Evolutionary conservation across 768 basidiomycete species (phyloP).

Genomic region (Russula compacta): DNA sequence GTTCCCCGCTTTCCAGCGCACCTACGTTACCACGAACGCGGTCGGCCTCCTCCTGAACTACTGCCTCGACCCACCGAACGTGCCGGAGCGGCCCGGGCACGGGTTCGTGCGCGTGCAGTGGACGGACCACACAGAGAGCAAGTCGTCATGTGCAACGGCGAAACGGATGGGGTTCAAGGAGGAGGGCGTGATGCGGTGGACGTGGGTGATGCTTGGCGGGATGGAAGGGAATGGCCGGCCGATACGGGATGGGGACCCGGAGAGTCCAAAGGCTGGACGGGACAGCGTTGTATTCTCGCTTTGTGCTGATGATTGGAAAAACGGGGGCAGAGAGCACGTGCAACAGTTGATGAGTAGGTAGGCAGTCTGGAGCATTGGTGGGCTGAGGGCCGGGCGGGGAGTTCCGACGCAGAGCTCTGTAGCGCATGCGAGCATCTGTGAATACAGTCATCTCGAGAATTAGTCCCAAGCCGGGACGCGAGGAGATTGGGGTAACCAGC

Average conservation of each 20-base stretch:
- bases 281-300: slow-evolving; percentile 42
- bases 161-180: slow-evolving; percentile 37
- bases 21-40: slow-evolving; percentile 23
- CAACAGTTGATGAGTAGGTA: slow-evolving; percentile 24
- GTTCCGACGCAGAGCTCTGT: too few species aligned
- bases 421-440: too few species aligned
- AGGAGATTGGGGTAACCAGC: too few species aligned
- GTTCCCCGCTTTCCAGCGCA: slow-evolving; percentile 13
- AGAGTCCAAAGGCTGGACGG: slow-evolving; percentile 29
- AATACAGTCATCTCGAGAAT: too few species aligned
- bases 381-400: too few species aligned
- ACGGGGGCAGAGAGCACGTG: slow-evolving; percentile 31
- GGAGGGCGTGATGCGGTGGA: slow-evolving; percentile 37
- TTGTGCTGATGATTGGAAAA: slow-evolving; percentile 58
- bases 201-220: slow-evolving; percentile 25
- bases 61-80: slow-evolving; percentile 24
- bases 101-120: slow-evolving; percentile 41
- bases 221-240: slow-evolving; percentile 3
- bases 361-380: too few species aligned
- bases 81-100: slow-evolving; percentile 25
- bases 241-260: slow-evolving; percentile 25
- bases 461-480: too few species aligned
- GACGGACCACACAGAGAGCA: slow-evolving; percentile 32
- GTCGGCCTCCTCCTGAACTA: slow-evolving; percentile 34
- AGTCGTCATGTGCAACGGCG: slow-evolving; percentile 31